Conservation (phyloP, 208 protist species). For the Endotrypanum monterogeii region DNA sequence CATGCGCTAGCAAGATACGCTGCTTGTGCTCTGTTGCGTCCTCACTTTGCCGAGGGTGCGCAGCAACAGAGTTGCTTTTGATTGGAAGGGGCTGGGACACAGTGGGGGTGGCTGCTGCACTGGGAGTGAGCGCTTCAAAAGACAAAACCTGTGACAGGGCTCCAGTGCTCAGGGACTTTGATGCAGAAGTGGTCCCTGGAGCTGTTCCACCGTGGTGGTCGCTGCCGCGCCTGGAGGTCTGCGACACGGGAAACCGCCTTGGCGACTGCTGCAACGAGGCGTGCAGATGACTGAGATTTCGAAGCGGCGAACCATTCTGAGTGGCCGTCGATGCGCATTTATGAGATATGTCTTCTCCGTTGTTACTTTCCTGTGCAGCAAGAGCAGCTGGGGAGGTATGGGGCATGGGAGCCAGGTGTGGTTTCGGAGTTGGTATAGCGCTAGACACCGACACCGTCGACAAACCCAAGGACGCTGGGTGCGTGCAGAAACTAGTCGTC, state of each 20-base stretch:
- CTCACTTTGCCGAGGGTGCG: neutral
- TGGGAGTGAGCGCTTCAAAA: neutral
- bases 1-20: neutral
- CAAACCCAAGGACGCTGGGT: neutral
- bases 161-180: neutral
- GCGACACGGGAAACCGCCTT: conserved; percentile 1
- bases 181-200: neutral
- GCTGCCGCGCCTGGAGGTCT: neutral
- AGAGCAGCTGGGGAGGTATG: neutral
- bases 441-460: too few species aligned
- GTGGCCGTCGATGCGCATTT: neutral
- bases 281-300: neutral
- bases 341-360: too few species aligned
- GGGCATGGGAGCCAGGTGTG: too few species aligned
- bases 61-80: neutral
- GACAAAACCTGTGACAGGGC: neutral
- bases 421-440: too few species aligned
- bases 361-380: too few species aligned
- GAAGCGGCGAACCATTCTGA: neutral
- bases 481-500: neutral
- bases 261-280: neutral
- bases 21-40: too few species aligned
- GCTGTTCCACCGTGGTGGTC: neutral
- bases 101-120: neutral
- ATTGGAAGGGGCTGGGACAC: neutral